phyloP scores from a whole-genome alignment of 179 eudicot species.

The Gypsophila paniculata region DNA sequence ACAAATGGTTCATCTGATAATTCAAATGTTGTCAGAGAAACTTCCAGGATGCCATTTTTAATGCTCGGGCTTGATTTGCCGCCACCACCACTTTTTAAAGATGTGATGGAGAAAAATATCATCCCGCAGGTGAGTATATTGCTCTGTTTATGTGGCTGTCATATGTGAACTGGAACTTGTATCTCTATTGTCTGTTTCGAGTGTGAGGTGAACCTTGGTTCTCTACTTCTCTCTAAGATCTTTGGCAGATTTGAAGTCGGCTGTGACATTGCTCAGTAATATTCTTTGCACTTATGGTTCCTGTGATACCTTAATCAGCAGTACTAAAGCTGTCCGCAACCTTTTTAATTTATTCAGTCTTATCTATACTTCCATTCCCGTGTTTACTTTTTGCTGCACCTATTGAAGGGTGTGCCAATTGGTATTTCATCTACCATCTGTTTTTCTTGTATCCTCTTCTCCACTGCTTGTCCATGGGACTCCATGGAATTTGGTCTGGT shows the following conservation, averaged over 20 bases:
- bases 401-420: background rate
- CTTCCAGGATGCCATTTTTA: constrained; percentile 79
- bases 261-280: background rate
- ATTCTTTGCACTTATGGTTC: background rate
- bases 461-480: background rate
- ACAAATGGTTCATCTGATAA: constrained; percentile 43
- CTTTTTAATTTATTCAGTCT: background rate
- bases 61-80: constrained; percentile 97
- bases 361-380: background rate
- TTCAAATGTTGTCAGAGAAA: constrained; percentile 41
- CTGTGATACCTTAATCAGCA: background rate
- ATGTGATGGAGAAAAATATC: constrained; percentile 91
- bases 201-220: background rate
- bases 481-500: background rate
- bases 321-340: background rate
- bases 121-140: constrained; percentile 68
- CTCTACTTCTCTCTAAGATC: background rate
- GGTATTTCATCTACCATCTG: background rate
- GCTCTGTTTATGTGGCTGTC: constrained; percentile 15
- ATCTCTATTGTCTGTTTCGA: background rate
- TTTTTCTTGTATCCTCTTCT: background rate
- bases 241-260: background rate
- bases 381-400: background rate
- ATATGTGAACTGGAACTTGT: background rate
- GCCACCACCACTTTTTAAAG: constrained; percentile 88